These are phyloP conservation scores for Telopea speciosissima DNA, from an alignment of 177 flowering plant species.

Conservation along the genomic window DNA sequence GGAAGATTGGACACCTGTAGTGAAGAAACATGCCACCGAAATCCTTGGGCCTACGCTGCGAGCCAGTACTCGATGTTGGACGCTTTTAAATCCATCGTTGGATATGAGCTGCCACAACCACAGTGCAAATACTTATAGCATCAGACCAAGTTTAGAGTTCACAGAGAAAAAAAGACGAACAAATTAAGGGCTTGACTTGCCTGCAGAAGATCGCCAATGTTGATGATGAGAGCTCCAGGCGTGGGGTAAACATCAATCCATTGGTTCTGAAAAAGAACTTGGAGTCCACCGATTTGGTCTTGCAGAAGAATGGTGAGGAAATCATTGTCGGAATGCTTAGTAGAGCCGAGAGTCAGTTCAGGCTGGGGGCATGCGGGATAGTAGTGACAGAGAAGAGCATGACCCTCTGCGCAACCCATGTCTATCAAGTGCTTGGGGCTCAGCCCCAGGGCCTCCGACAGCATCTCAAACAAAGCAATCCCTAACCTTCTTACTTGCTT, in stretches of 20 bases:
- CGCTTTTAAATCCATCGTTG: neutral
- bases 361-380: constrained; percentile 9
- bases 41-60: neutral
- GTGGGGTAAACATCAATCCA: neutral
- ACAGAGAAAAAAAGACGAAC: neutral
- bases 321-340: constrained; percentile 5
- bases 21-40: neutral
- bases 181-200: neutral
- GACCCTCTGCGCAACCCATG: constrained; percentile 5
- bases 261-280: constrained; percentile 3
- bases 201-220: neutral
- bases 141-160: too few relatives aligned
- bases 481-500: constrained; percentile 4
- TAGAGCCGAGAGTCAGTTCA: constrained; percentile 8
- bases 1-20: neutral
- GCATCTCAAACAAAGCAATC: neutral
- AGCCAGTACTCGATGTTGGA: neutral
- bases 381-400: neutral
- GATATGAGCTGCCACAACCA: neutral
- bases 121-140: neutral
- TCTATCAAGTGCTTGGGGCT: neutral
- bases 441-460: constrained; percentile 9
- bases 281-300: constrained; percentile 13
- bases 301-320: constrained; percentile 14
- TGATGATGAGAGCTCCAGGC: neutral